Percentiles rank a stretch among this genome's conserved stretches.
Evolutionary conservation across 2,329 filamentous ascomycete genomes (phyloP).

Genomic region (Hortaea sp.): DNA sequence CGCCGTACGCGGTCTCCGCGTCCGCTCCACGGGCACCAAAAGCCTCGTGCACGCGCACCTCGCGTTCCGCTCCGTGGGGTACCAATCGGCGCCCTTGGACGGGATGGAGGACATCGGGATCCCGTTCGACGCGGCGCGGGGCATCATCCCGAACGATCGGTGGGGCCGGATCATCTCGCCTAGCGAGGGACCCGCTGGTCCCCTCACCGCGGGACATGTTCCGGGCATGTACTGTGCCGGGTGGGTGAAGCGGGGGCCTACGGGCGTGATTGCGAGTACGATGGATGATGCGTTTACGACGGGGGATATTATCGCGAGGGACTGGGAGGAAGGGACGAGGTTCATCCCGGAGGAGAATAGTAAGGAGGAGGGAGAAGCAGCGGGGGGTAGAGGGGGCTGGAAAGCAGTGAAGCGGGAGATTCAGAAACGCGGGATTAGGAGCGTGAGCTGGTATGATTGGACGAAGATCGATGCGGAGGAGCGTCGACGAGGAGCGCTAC

Average conservation of each 20-base stretch:
- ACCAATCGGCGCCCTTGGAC: slow-evolving; percentile 67
- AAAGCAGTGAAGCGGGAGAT: slow-evolving; percentile 58
- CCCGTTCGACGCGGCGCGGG: slow-evolving; percentile 63
- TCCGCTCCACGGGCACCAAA: slow-evolving; percentile 22
- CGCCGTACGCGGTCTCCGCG: slow-evolving; percentile 17
- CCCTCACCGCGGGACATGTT: slow-evolving; percentile 40
- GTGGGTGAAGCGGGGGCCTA: slow-evolving; percentile 92
- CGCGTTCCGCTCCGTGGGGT: slow-evolving; percentile 91
- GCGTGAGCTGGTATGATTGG: slow-evolving; percentile 81
- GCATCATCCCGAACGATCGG: slow-evolving; percentile 74
- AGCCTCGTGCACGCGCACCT: slow-evolving; percentile 51
- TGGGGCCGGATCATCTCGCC: slow-evolving; percentile 57
- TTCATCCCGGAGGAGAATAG: slow-evolving; percentile 33
- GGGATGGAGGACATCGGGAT: slow-evolving; percentile 66
- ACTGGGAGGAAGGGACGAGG: slow-evolving; percentile 49
- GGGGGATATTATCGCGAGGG: slow-evolving; percentile 70
- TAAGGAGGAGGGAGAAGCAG: slow-evolving; percentile 11
- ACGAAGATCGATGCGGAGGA: slow-evolving; percentile 73
- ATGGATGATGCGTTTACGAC: slow-evolving; percentile 92
- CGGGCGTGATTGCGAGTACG: slow-evolving; percentile 89
- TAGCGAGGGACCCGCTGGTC: slow-evolving; percentile 28
- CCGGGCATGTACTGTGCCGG: slow-evolving; percentile 84
- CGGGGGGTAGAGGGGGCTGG: slow-evolving; percentile 53
- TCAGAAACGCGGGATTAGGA: slow-evolving; percentile 44
- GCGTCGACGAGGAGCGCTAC: slow-evolving; percentile 50